These are phyloP conservation scores for Candida tunisiensis DNA, from an alignment of 1,139 yeast species.

Conservation along the genomic window DNA sequence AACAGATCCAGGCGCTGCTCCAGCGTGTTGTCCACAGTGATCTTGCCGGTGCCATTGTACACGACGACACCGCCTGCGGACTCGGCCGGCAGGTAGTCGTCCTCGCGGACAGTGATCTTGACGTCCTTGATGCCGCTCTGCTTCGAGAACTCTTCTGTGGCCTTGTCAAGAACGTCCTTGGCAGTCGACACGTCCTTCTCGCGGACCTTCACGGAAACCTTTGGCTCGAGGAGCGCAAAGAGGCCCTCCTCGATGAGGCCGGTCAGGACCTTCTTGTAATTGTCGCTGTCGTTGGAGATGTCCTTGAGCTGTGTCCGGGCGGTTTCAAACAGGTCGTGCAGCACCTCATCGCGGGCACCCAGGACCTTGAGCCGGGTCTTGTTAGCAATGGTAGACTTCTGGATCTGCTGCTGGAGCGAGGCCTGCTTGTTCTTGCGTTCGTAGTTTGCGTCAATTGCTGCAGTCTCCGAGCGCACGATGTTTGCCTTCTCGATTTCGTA, in stretches of 20 bases:
- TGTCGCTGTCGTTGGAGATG: conserved; percentile 32
- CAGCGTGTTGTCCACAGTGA: conserved; percentile 80
- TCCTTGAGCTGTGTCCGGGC: conserved; percentile 47
- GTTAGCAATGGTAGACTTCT: conserved; percentile 88
- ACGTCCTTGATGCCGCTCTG: conserved; percentile 20
- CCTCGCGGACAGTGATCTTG: conserved; percentile 32
- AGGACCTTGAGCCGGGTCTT: conserved; percentile 85
- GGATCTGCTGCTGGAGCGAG: conserved; percentile 82
- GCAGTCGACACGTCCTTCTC: conserved; percentile 51
- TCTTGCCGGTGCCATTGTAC: conserved; percentile 57
- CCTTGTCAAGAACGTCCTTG: conserved; percentile 43
- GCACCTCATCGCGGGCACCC: conserved; percentile 69
- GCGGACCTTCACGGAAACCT: conserved; percentile 48
- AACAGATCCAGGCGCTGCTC: conserved; percentile 83
- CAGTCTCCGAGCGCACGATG: conserved; percentile 81
- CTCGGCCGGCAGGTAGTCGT: conserved; percentile 37
- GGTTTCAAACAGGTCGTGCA: conserved; percentile 55
- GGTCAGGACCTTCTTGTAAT: conserved; percentile 52
- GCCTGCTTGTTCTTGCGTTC: conserved; percentile 84
- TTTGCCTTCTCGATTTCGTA: conserved; percentile 95
- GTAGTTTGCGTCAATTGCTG: conserved; percentile 68
- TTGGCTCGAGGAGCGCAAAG: conserved; percentile 54
- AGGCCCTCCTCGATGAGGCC: conserved; percentile 79
- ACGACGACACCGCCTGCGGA: conserved; percentile 76
- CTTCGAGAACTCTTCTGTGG: conserved; percentile 45